phyloP scores from a whole-genome alignment of 257 asterid genomes.

The Fraxinus americana region DNA sequence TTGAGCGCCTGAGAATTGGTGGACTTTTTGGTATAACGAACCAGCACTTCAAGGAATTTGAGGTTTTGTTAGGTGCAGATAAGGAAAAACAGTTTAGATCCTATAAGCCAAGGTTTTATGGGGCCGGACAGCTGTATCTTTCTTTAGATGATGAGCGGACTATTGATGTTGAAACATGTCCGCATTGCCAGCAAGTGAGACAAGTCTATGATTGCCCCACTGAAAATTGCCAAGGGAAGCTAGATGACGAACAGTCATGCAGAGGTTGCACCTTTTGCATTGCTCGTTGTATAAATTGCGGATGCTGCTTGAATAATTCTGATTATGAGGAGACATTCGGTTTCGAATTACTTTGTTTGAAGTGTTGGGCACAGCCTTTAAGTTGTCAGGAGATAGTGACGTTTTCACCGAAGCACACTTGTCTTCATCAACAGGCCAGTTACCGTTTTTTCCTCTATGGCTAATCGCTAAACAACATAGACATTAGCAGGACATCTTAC shows the following conservation, averaged over 20 bases:
- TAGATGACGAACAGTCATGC: slow-evolving; percentile 42
- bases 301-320: slow-evolving; percentile 63
- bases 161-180: slow-evolving; percentile 76
- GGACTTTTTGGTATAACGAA: slow-evolving; percentile 44
- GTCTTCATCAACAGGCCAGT: slow-evolving; percentile 31
- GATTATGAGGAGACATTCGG: slow-evolving; percentile 63
- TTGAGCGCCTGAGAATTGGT: slow-evolving; percentile 62
- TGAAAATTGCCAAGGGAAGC: slow-evolving; percentile 52
- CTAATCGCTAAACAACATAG: slow-evolving; percentile 26
- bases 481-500: neutral
- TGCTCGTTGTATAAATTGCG: slow-evolving; percentile 69
- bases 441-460: slow-evolving; percentile 46
- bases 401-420: slow-evolving; percentile 26
- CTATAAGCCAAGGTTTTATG: slow-evolving; percentile 47
- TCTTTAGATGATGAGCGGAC: slow-evolving; percentile 66
- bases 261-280: slow-evolving; percentile 70
- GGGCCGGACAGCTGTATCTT: slow-evolving; percentile 46
- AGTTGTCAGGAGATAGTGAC: slow-evolving; percentile 32
- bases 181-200: slow-evolving; percentile 56
- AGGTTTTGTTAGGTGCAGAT: slow-evolving; percentile 53
- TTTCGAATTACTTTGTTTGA: slow-evolving; percentile 48
- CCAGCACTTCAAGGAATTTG: slow-evolving; percentile 55
- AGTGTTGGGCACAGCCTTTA: slow-evolving; percentile 41
- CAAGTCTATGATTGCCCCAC: slow-evolving; percentile 79
- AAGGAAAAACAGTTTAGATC: slow-evolving; percentile 30